Evolutionary conservation across 805 yeast genomes (phyloP).

Genomic region (Candida golubevii): DNA sequence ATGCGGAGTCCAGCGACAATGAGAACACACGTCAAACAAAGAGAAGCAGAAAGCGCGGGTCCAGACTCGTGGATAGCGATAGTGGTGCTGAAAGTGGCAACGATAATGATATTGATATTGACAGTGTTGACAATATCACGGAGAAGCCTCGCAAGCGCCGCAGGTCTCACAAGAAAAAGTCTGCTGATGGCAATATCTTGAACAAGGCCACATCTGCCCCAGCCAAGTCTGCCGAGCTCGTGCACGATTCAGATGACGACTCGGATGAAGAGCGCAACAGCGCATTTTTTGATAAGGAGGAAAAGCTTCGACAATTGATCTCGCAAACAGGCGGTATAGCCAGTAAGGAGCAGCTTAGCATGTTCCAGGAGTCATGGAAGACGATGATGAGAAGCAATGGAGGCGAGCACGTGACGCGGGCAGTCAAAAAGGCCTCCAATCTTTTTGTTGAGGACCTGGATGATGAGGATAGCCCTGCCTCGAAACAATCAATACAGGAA

Average conservation of each 20-base stretch:
- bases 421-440: slow-evolving; percentile 11
- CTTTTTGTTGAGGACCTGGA: slow-evolving; percentile 16
- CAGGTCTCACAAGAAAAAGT: background rate
- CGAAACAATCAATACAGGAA: background rate
- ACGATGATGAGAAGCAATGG: slow-evolving; percentile 6
- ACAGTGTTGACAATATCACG: background rate
- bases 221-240: slow-evolving; percentile 45
- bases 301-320: slow-evolving; percentile 40
- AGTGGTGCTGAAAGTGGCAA: background rate
- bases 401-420: slow-evolving; percentile 3
- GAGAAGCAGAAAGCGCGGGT: slow-evolving; percentile 4
- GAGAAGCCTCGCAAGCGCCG: background rate
- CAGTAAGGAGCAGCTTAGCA: slow-evolving; percentile 17
- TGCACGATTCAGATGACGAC: slow-evolving; percentile 61
- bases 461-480: background rate
- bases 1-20: background rate
- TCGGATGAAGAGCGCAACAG: slow-evolving; percentile 52
- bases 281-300: slow-evolving; percentile 55
- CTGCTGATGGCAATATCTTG: background rate
- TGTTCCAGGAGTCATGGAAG: slow-evolving; percentile 16
- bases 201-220: background rate
- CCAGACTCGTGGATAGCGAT: slow-evolving; percentile 1
- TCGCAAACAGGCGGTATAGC: slow-evolving; percentile 36
- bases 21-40: background rate
- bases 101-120: background rate